These are phyloP conservation scores for Clavariopsis aquatica DNA, from an alignment of 495 filamentous ascomycete species.

Conservation along the genomic window DNA sequence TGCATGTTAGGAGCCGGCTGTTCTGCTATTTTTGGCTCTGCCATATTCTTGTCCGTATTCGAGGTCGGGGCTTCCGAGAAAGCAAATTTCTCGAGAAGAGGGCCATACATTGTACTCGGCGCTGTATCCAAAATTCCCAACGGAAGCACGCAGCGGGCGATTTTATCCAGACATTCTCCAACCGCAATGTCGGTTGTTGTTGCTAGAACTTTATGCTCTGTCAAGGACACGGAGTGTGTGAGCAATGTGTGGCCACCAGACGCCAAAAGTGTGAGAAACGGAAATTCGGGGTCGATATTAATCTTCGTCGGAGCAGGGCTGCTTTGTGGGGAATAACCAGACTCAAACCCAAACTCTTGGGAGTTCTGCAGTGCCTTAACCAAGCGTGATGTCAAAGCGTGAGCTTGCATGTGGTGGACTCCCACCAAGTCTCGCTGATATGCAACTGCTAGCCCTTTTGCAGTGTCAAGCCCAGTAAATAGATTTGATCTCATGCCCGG, in stretches of 20 bases:
- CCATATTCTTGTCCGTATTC: not conserved
- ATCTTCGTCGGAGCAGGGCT: not conserved
- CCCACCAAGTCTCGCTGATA: slow-evolving; percentile 77
- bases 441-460: slow-evolving; percentile 82
- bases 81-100: slow-evolving; percentile 72
- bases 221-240: slow-evolving; percentile 65
- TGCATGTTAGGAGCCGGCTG: not conserved
- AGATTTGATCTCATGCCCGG: slow-evolving; percentile 83
- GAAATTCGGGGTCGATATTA: slow-evolving; percentile 55
- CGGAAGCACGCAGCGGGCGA: slow-evolving; percentile 72
- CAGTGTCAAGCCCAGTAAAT: slow-evolving; percentile 73
- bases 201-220: slow-evolving; percentile 70
- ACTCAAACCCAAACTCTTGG: not conserved
- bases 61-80: slow-evolving; percentile 55
- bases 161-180: slow-evolving; percentile 84
- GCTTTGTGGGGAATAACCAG: not conserved
- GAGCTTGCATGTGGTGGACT: slow-evolving; percentile 97
- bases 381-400: slow-evolving; percentile 85
- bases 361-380: slow-evolving; percentile 57
- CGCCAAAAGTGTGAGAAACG: slow-evolving; percentile 86
- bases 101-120: slow-evolving; percentile 73
- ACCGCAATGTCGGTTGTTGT: slow-evolving; percentile 72
- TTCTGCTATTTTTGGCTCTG: slow-evolving; percentile 11
- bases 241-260: slow-evolving; percentile 92
- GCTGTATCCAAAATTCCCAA: slow-evolving; percentile 47